Conservation (phyloP, 23 red algal genomes). For the Gracilaria domingensis region DNA sequence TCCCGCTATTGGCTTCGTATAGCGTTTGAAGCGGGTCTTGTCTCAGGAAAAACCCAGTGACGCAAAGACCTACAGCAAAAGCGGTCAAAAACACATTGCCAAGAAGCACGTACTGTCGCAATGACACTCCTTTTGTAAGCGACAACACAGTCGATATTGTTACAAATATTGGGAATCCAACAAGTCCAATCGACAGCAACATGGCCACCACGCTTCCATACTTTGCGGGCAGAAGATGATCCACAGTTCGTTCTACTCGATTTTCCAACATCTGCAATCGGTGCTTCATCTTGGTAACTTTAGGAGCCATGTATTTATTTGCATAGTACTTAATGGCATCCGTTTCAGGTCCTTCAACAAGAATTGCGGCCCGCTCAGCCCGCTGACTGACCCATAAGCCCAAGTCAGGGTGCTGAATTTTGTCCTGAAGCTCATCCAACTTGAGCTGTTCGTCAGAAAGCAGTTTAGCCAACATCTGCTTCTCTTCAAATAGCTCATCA, state of each 20-base stretch:
- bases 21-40: conserved; percentile 71
- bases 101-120: conserved; percentile 66
- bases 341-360: conserved; percentile 61
- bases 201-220: conserved; percentile 72
- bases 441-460: conserved; percentile 60
- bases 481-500: conserved; percentile 74
- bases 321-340: conserved; percentile 74
- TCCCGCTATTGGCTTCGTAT: conserved; percentile 49
- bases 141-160: conserved; percentile 50
- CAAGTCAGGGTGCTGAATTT: conserved; percentile 69
- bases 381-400: conserved; percentile 61
- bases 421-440: conserved; percentile 54
- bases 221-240: conserved; percentile 52
- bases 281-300: conserved; percentile 61
- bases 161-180: conserved; percentile 73
- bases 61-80: conserved; percentile 55
- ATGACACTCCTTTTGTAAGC: conserved; percentile 53
- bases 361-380: conserved; percentile 54
- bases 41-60: conserved; percentile 42
- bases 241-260: conserved; percentile 55
- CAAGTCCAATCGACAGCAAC: conserved; percentile 29
- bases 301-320: conserved; percentile 66
- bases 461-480: conserved; percentile 60
- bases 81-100: conserved; percentile 69
- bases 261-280: conserved; percentile 50